Evolutionary conservation across 2,329 filamentous ascomycete genomes (phyloP), one percentile per base, ranked within the genome.

Genomic region (Myriosclerotinia curreyana): DNA sequence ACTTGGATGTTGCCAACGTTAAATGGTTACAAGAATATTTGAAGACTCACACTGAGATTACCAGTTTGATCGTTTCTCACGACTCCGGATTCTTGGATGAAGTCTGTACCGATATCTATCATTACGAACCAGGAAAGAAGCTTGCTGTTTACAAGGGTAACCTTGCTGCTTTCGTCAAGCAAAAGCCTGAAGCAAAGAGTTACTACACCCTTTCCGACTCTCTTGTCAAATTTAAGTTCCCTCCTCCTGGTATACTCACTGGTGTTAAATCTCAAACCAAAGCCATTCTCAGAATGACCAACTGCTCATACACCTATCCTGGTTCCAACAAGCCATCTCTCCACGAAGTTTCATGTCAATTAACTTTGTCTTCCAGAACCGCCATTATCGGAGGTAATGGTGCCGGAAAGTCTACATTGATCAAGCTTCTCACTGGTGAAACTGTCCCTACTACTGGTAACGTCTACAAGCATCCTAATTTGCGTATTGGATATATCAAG

Each of bases 401-500:
- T 84, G 95, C 95, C 50, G 95, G 95, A 75, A 99, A 99, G 79
- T 97, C 94, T 15, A 99, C 95, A 0, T 86, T 99, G 67, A 97
- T 99, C 81, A 99, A 99, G 82, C 83, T 99, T 66, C 83, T 99
- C 65, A 99, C 95, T 14, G 95, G 94, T 71, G 95, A 98, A 77
- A 86, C 88, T 25, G 88, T 97, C 69, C 95, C 91, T 20, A 89
- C 89, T 67, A 78, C 79, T 25, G 95, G 95, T 68, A 91, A 87
- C 75, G 95, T 99, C 31, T 93, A 98, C 82, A 98, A 98, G 82
- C 95, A 99, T 77, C 95, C 95, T 70, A 99, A 99, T 77, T 80
- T 99, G 74, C 93, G 95, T 83, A 97, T 99, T 73, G 95, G 95
- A 62, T 99, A 99, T 82, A 98, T 99, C 81, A 98, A 98, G 82